phyloP scores from a whole-genome alignment of 106 monocot species.

The Posidonia australis region DNA sequence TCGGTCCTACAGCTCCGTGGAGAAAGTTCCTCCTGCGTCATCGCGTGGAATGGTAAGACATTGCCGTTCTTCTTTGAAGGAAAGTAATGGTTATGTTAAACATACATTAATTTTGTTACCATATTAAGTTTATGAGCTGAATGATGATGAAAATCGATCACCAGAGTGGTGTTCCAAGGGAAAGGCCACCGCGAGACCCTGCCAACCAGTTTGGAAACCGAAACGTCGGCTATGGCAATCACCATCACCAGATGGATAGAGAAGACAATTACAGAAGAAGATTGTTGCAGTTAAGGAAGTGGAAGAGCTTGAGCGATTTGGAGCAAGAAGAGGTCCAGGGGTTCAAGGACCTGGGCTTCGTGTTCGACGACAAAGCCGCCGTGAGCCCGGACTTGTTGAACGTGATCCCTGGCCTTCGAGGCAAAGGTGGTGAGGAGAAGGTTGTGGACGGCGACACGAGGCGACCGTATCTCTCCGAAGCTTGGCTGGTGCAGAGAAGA shows the following conservation, averaged over 20 bases:
- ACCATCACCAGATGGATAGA: slow-evolving; percentile 4
- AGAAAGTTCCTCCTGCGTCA: not conserved
- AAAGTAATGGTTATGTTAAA: not conserved
- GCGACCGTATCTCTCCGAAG: slow-evolving; percentile 38
- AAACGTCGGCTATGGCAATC: too few species aligned
- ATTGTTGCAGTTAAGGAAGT: slow-evolving; percentile 27
- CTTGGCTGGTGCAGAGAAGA: slow-evolving; percentile 25
- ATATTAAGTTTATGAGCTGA: too few species aligned
- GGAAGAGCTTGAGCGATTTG: slow-evolving; percentile 46
- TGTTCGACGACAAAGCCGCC: slow-evolving; percentile 30
- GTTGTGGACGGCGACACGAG: not conserved
- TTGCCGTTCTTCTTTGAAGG: not conserved
- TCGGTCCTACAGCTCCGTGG: not conserved
- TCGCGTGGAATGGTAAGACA: slow-evolving; percentile 4
- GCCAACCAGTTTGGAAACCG: too few species aligned
- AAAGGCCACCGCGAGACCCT: too few species aligned
- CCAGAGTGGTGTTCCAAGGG: too few species aligned
- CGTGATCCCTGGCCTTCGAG: slow-evolving; percentile 25
- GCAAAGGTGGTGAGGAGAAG: slow-evolving; percentile 9
- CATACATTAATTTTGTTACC: too few species aligned
- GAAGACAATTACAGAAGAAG: slow-evolving; percentile 8
- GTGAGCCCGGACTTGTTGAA: slow-evolving; percentile 19
- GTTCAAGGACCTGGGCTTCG: slow-evolving; percentile 60
- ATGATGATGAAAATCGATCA: too few species aligned
- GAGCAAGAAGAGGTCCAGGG: slow-evolving; percentile 61